Evolutionary conservation across 2,329 filamentous ascomycete species (phyloP), one percentile per base, ranked within the genome.

Genomic region (Colletotrichum australisinense): DNA sequence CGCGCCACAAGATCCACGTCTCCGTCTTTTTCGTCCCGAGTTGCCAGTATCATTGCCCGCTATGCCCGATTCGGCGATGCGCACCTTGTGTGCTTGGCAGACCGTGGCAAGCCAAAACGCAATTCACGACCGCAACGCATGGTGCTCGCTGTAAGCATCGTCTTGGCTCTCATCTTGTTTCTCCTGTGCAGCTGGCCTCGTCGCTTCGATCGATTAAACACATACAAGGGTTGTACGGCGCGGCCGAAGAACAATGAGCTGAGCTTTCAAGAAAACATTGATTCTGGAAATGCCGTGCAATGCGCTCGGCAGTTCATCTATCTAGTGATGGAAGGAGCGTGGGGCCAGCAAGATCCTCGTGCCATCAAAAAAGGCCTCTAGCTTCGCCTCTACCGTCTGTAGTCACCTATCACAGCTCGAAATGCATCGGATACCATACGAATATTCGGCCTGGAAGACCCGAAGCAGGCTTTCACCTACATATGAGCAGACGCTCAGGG

Each of bases 61-160:
- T 52, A 73, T 64, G n/a, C 53, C 59, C 59, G 66, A 55, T 69
- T 69, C 24, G 60, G 59, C 38, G 46, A 49, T 65, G 35, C 22
- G 58, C 49, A 63, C 24, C n/a, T 63, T 38, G 53, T 8, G 42
- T 49, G 42, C 14, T 62, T 28, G 24, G 58, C 24, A 60, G 32
- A 8, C 22, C 35, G 35, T 16, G 32, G 58, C 58, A 62, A 11
- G 57, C 16, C 38, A 32, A 35, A 14, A 26, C 19, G 38, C 56
- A 30, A 57, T 28, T 49, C 5, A 28, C 49, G 35, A 32, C 49
- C n/a, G n/a, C 8, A 22, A 65, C 22, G 35, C 35, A 38, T 35
- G 28, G 57, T 28, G 28, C 52, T 52, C 49, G 59, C 67, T 14
- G 26, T 32, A 26, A 35, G 22, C 24, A 53, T 22, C 14, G 26